Conservation (phyloP, 1,139 yeast species). For the Suhomyces kunorum region DNA sequence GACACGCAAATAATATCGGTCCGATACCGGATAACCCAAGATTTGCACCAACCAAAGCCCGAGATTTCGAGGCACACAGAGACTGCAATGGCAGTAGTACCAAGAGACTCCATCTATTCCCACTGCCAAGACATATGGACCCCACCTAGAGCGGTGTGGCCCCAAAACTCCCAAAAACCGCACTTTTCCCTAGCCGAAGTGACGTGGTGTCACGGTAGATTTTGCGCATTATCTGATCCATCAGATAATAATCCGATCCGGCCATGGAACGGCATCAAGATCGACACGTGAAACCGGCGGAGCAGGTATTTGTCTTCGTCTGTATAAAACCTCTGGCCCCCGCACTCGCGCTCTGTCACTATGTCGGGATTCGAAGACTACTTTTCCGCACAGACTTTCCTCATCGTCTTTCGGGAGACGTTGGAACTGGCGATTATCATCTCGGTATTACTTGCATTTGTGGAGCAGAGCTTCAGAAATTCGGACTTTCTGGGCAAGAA, state of each 20-base stretch:
- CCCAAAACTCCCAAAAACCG: too few relatives aligned
- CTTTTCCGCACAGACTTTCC: conserved; percentile 48
- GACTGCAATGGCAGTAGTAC: background rate
- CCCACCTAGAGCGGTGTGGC: too few relatives aligned
- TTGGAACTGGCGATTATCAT: conserved; percentile 49
- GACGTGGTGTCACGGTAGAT: background rate
- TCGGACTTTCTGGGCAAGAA: background rate
- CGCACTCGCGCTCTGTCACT: background rate
- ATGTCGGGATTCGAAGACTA: conserved; percentile 33
- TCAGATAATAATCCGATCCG: conserved; percentile 8
- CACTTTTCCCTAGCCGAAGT: background rate
- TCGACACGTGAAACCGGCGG: conserved; percentile 1
- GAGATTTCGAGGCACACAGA: background rate
- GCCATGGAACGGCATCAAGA: conserved; percentile 1
- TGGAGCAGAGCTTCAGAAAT: conserved; percentile 35
- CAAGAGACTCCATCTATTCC: too few relatives aligned
- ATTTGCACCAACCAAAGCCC: background rate
- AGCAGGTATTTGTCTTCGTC: background rate
- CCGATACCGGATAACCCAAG: background rate
- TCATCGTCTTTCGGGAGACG: conserved; percentile 48
- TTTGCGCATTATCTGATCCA: conserved; percentile 8
- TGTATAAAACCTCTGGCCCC: background rate
- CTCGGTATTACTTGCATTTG: conserved; percentile 46
- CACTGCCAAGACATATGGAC: too few relatives aligned
- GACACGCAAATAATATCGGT: too few relatives aligned